A percentile compares a stretch with the other conserved stretches of the same genome.
phyloP scores from a whole-genome alignment of 2,329 filamentous ascomycete genomes.

The Pseudogymnoascus sp. region DNA sequence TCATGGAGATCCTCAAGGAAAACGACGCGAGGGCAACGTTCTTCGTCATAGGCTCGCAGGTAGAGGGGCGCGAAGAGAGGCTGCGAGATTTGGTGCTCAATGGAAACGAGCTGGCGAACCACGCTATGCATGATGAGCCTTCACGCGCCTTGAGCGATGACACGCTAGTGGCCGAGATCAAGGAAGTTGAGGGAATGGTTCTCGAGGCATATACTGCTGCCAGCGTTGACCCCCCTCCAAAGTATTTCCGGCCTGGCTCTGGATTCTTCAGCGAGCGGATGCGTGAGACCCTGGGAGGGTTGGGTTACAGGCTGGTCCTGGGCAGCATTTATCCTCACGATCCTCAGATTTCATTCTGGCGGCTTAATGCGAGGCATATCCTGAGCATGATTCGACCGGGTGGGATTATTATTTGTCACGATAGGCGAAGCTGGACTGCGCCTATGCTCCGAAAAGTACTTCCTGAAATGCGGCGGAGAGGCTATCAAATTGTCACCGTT shows the following conservation, averaged over 20 bases:
- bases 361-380: slow-evolving; percentile 68
- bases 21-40: slow-evolving; percentile 71
- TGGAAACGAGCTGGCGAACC: slow-evolving; percentile 72
- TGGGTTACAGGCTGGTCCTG: slow-evolving; percentile 67
- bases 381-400: slow-evolving; percentile 71
- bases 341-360: slow-evolving; percentile 65
- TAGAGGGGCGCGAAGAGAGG: slow-evolving; percentile 43
- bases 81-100: slow-evolving; percentile 49
- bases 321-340: slow-evolving; percentile 86
- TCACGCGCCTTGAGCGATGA: slow-evolving; percentile 51
- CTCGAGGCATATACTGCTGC: slow-evolving; percentile 22
- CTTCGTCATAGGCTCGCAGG: slow-evolving; percentile 79
- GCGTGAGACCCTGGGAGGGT: slow-evolving; percentile 46
- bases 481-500: slow-evolving; percentile 1
- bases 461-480: not conserved
- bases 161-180: slow-evolving; percentile 55
- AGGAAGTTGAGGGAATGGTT: slow-evolving; percentile 48
- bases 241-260: slow-evolving; percentile 75
- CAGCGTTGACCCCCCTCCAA: slow-evolving; percentile 36
- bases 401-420: slow-evolving; percentile 78
- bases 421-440: slow-evolving; percentile 43
- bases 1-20: slow-evolving; percentile 57
- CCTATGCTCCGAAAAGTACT: slow-evolving; percentile 5
- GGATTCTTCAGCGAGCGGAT: slow-evolving; percentile 73
- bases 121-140: slow-evolving; percentile 82